Percentiles rank a stretch among this genome's conserved stretches.
These are phyloP conservation scores for Fusarium chaquense DNA, from an alignment of 2,329 filamentous ascomycete genomes.

Conservation along the genomic window DNA sequence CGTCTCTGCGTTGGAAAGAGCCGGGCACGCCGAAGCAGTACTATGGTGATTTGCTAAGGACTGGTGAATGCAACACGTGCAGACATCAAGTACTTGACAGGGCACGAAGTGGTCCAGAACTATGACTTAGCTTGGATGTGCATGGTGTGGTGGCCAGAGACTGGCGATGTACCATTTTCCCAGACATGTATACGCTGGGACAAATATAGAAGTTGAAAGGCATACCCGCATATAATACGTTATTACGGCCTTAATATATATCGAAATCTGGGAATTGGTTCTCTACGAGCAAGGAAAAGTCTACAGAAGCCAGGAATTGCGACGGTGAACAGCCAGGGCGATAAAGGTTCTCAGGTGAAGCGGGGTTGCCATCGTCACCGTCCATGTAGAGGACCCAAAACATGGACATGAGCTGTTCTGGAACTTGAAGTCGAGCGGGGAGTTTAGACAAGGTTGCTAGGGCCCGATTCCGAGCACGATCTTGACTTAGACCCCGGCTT, in stretches of 20 bases:
- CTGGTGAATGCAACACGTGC: slow-evolving; percentile 30
- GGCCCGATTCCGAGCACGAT: slow-evolving; percentile 29
- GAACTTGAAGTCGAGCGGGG: slow-evolving; percentile 30
- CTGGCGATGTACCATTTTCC: slow-evolving; percentile 8
- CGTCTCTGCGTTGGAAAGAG: not conserved
- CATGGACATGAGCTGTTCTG: slow-evolving; percentile 25
- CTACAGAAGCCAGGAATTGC: slow-evolving; percentile 19
- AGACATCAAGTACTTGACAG: slow-evolving; percentile 22
- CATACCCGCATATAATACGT: slow-evolving; percentile 28
- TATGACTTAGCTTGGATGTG: slow-evolving; percentile 17
- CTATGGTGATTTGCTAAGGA: slow-evolving; percentile 15
- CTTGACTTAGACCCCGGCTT: slow-evolving; percentile 36
- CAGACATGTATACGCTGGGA: slow-evolving; percentile 7
- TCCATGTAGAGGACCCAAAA: slow-evolving; percentile 1
- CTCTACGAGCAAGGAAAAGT: slow-evolving; percentile 26
- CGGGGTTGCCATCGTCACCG: slow-evolving; percentile 22
- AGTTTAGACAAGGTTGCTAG: slow-evolving; percentile 34
- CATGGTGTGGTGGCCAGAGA: slow-evolving; percentile 30
- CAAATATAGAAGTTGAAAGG: slow-evolving; percentile 14
- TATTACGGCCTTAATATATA: slow-evolving; percentile 33
- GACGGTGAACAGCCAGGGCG: slow-evolving; percentile 17
- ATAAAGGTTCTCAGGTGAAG: slow-evolving; percentile 35
- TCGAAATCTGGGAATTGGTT: slow-evolving; percentile 29
- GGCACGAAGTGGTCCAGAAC: slow-evolving; percentile 18
- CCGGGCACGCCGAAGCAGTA: slow-evolving; percentile 26